Percentiles rank a stretch among this genome's conserved stretches.
phyloP scores from a whole-genome alignment of 2,329 filamentous ascomycete genomes.

The Aureobasidium sp. region DNA sequence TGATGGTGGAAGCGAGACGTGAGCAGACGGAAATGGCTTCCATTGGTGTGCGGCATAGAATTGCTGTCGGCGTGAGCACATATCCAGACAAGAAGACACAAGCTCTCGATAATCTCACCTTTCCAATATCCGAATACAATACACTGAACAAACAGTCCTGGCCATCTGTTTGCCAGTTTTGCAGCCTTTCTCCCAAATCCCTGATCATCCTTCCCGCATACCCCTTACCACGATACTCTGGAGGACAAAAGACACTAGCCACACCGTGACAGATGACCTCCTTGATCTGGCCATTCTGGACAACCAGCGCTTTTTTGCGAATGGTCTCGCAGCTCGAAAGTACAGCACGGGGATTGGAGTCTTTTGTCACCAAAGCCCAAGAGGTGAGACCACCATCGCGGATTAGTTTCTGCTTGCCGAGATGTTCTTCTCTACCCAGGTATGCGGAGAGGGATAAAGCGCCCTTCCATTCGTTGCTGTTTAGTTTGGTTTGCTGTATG shows the following conservation, averaged over 20 bases:
- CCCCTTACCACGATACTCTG: constrained; percentile 57
- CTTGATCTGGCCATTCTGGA: constrained; percentile 35
- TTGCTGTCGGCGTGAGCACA: constrained; percentile 24
- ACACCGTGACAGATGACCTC: constrained; percentile 64
- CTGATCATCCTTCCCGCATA: constrained; percentile 71
- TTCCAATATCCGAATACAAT: constrained; percentile 80
- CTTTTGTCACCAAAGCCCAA: constrained; percentile 50
- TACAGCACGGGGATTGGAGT: constrained; percentile 28
- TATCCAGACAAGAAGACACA: background rate
- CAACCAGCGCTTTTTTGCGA: constrained; percentile 39
- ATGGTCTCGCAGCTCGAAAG: constrained; percentile 52
- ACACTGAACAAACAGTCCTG: constrained; percentile 57
- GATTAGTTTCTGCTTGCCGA: constrained; percentile 44
- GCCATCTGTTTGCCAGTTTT: constrained; percentile 42
- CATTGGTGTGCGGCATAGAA: constrained; percentile 76
- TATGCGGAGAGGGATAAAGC: constrained; percentile 47
- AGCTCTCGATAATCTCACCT: constrained; percentile 27
- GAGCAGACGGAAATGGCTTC: constrained; percentile 63
- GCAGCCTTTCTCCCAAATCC: constrained; percentile 51
- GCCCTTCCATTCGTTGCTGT: constrained; percentile 50
- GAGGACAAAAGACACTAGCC: constrained; percentile 66
- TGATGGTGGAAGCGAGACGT: constrained; percentile 53
- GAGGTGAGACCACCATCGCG: constrained; percentile 47
- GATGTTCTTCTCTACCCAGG: constrained; percentile 46
- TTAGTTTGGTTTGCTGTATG: constrained; percentile 42